Base-by-base conservation (phyloP, 2,329 filamentous ascomycete genomes). In the Rasamsonia emersonii region DNA sequence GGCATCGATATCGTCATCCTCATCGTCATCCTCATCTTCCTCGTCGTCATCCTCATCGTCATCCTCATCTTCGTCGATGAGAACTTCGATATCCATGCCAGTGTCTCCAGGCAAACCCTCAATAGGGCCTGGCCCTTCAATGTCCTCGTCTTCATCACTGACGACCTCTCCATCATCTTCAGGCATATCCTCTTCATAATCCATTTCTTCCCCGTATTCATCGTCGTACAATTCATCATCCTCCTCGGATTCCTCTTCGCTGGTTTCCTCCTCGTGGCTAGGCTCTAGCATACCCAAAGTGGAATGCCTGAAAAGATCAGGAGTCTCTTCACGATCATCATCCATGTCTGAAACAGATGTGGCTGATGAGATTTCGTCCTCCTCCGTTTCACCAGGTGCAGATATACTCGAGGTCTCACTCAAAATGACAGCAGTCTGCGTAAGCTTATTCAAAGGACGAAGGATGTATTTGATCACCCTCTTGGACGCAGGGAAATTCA, bases 391-490 rank as follows among this genome's bases (percentile, higher is more conserved):
- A 4, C 78, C 74, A 8, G 78, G 71, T 6, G 73, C 67, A 1
- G 70, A 78, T 21, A 91, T 73, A 33, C 91, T 77, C 23, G 85
- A 86, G 13, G 75, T 77, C 44, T 88, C 79, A 53, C 88, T 96
- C 20, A 98, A 65, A 36, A 82, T 74, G 40, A 93, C 83, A 2
- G 86, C 91, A 8, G 88, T 89, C 42, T 82, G 81, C 1, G 89
- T 94, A 24, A 98, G 67, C 35, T 83, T 79, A 48, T 89, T 85
- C 14, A 98, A 70, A 3, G 93, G 89, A 21, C 85, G 82, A 27
- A 98, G 70, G 32, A 98, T 94, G 57, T 94, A 93, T 63, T 96
- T 98, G 50, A 98, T 86, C 9, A 88, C 88, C 28, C 88, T 78
- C 65, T 93, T 94, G 10, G 93, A 84, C 16, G 84, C 82, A 0